Conservation (phyloP, 1,284 basidiomycete species). For the Rhodotorula sp. region DNA sequence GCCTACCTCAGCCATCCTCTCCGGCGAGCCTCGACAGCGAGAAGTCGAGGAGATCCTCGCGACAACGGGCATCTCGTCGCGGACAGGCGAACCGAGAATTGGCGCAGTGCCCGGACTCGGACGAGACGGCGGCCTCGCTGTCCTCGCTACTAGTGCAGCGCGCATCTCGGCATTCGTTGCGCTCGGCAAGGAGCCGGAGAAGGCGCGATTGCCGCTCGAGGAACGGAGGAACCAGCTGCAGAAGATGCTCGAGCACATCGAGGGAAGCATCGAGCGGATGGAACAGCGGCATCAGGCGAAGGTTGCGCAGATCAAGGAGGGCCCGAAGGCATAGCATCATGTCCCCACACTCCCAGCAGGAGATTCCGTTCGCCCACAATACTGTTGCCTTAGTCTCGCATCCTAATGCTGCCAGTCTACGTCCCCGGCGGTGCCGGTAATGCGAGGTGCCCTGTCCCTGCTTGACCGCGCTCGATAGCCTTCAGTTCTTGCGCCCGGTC, state of each 20-base stretch:
- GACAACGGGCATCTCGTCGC: not conserved
- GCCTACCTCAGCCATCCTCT: slow-evolving; percentile 4
- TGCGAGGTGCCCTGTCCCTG: slow-evolving; percentile 20
- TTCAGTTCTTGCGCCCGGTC: slow-evolving; percentile 27
- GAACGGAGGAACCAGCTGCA: slow-evolving; percentile 18
- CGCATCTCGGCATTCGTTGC: slow-evolving; percentile 7
- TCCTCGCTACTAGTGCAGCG: slow-evolving; percentile 9
- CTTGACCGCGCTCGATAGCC: slow-evolving; percentile 7
- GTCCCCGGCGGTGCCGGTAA: slow-evolving; percentile 7
- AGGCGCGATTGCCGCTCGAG: slow-evolving; percentile 6
- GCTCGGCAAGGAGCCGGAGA: slow-evolving; percentile 7
- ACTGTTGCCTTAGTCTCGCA: not conserved
- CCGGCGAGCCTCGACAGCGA: slow-evolving; percentile 8
- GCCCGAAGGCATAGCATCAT: not conserved
- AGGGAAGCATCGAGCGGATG: not conserved
- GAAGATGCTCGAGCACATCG: not conserved
- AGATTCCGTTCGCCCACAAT: not conserved
- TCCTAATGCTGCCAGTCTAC: too few relatives aligned
- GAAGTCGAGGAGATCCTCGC: slow-evolving; percentile 8
- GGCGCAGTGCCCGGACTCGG: slow-evolving; percentile 19
- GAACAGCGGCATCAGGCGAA: not conserved
- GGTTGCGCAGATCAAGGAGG: not conserved
- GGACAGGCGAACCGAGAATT: slow-evolving; percentile 9
- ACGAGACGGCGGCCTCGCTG: slow-evolving; percentile 3
- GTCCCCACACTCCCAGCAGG: too few relatives aligned